phyloP scores from a whole-genome alignment of 768 basidiomycete species.

The Galerina sulciceps region DNA sequence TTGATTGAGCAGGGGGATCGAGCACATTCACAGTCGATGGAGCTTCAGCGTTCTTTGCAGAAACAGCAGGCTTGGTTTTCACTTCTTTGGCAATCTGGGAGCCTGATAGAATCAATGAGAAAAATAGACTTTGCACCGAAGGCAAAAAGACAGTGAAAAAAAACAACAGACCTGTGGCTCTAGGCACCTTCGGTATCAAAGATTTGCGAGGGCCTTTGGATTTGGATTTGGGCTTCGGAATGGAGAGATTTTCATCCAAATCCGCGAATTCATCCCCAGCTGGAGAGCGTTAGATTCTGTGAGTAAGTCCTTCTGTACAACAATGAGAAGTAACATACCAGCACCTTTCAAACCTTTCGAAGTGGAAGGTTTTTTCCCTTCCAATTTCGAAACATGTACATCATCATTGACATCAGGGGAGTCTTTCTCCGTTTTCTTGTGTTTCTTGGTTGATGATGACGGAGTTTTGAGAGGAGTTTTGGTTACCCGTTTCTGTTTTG shows the following conservation, averaged over 20 bases:
- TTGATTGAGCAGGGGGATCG: not conserved
- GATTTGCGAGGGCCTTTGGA: no score
- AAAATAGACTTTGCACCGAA: not conserved
- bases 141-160: not conserved
- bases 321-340: not conserved
- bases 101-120: not conserved
- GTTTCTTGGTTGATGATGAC: conserved; percentile 1
- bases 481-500: not conserved
- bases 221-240: no score
- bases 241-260: no score
- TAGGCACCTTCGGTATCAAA: not conserved
- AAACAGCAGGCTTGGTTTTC: not conserved
- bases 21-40: not conserved
- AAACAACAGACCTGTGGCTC: not conserved
- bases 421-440: not conserved
- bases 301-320: not conserved
- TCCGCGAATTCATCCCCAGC: no score
- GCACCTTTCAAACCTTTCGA: not conserved
- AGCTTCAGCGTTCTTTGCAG: not conserved
- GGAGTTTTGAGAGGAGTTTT: conserved; percentile 8
- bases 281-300: not conserved
- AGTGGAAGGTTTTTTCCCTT: not conserved
- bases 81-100: not conserved
- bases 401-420: not conserved
- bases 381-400: not conserved